phyloP scores from a whole-genome alignment of 2,329 filamentous ascomycete species.

The Dactylellina cionopaga region DNA sequence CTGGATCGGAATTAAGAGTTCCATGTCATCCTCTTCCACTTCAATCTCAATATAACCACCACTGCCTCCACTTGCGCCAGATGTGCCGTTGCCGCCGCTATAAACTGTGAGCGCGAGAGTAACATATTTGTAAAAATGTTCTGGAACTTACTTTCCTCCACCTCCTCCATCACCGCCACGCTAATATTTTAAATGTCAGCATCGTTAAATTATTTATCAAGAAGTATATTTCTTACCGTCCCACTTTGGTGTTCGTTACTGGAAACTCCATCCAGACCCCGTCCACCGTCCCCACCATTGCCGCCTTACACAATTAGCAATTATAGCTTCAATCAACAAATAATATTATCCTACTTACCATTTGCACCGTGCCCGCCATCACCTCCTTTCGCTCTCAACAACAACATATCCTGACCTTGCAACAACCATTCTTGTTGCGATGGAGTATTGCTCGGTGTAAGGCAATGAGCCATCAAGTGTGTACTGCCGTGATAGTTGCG shows the following conservation, averaged over 20 bases:
- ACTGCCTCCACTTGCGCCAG: constrained; percentile 12
- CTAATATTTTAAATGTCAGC: not conserved
- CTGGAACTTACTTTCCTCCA: constrained; percentile 19
- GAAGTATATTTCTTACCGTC: constrained; percentile 1
- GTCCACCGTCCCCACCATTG: constrained; percentile 16
- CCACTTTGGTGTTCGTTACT: constrained; percentile 19
- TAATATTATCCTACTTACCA: not conserved
- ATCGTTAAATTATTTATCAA: not conserved
- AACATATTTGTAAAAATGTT: not conserved
- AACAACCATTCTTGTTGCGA: constrained; percentile 23
- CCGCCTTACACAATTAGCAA: constrained; percentile 11
- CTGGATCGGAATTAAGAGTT: constrained; percentile 21
- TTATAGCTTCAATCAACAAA: not conserved
- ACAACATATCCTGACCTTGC: constrained; percentile 17
- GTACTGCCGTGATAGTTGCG: not conserved
- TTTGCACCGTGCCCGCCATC: constrained; percentile 12
- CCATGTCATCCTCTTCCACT: constrained; percentile 33
- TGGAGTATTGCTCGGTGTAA: constrained; percentile 27
- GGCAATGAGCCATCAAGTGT: constrained; percentile 8
- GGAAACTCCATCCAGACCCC: constrained; percentile 13
- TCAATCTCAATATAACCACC: constrained; percentile 30
- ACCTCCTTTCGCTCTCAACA: constrained; percentile 19
- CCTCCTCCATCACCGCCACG: constrained; percentile 11
- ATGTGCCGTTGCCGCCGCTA: constrained; percentile 25
- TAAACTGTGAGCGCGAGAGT: not conserved